These are phyloP conservation scores for Pleomassaria siparia DNA, from an alignment of 2,329 filamentous ascomycete species.

Conservation along the genomic window DNA sequence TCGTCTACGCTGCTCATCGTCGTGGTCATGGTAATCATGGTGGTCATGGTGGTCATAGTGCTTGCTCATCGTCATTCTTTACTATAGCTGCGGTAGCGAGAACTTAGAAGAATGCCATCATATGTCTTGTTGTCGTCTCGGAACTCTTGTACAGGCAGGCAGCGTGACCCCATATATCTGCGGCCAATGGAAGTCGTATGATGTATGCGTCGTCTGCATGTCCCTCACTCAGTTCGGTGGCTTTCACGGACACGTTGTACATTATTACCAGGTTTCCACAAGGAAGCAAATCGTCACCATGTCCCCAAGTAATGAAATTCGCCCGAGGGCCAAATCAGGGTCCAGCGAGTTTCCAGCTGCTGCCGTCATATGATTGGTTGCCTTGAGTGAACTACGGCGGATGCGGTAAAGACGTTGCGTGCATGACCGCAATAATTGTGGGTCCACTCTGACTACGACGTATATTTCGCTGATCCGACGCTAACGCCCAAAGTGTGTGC, in stretches of 20 bases:
- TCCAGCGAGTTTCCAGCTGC: background rate
- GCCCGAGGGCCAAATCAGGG: background rate
- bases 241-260: background rate
- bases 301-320: background rate
- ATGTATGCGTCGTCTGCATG: background rate
- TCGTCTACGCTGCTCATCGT: background rate
- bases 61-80: background rate
- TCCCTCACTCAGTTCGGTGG: background rate
- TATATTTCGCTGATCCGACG: conserved; percentile 6
- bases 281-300: background rate
- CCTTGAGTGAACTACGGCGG: background rate
- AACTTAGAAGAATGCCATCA: too few species aligned
- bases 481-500: background rate
- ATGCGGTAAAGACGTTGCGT: conserved; percentile 6
- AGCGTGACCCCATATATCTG: background rate
- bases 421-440: conserved; percentile 7
- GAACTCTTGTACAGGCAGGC: background rate
- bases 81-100: background rate
- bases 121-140: background rate
- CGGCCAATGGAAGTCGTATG: background rate
- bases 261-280: background rate
- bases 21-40: background rate
- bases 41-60: background rate
- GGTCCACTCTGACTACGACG: conserved; percentile 1
- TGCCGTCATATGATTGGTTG: conserved; percentile 3